Base-by-base conservation (phyloP, 108 stramenopile species). In the Poteriospumella lacustris region DNA sequence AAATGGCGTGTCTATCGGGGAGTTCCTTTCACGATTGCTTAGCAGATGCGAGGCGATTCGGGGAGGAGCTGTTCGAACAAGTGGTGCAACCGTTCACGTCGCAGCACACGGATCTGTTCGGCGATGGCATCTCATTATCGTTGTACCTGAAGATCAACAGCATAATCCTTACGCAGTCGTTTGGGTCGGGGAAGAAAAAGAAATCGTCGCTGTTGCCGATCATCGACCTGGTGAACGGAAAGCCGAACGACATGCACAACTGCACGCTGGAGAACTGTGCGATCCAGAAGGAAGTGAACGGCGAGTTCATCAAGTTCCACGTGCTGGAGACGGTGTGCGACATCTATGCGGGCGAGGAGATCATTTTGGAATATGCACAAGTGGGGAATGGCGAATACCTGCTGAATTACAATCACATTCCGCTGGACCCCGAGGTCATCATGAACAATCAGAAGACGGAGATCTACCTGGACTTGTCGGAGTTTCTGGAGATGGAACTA, bases 321-420 rank as follows among this genome's bases (percentile, higher is more conserved):
- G 9, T 33, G 3, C 5, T 64, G 31, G 36, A 26, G 5, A 33
- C 12, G 5, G 5, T 34, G 9, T 33, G 60, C 24, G 31, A 64
- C 36, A 64, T 64, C 60, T 31, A 64, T 33, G 60, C 60, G 5
- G 60, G 60, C 60, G 60, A 64, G 3, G 60, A 64, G 60, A 19
- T 64, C 24, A 34, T 3, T 64, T 3, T 64, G 9, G 60, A 64
- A 64, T 64, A 64, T 64, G 60, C 60, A 34, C 60, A 64, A 64
- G 15, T 19, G 15, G 15, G 29, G 15, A 64, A 64, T 33, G 60
- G 60, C 5, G 60, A 19, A 3, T 64, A 64, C 31, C 31, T 64
- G 5, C 36, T 64, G 31, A 31, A 26, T 31, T 64, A 64, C 31
- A 64, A 64, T 64, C 24, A 24, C 31, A 31, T 64, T 31, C 60